A percentile compares a stretch with the other conserved stretches of the same genome.
phyloP scores from a whole-genome alignment of 371 early-diverging fungal species.

The Mortierella sp. region DNA sequence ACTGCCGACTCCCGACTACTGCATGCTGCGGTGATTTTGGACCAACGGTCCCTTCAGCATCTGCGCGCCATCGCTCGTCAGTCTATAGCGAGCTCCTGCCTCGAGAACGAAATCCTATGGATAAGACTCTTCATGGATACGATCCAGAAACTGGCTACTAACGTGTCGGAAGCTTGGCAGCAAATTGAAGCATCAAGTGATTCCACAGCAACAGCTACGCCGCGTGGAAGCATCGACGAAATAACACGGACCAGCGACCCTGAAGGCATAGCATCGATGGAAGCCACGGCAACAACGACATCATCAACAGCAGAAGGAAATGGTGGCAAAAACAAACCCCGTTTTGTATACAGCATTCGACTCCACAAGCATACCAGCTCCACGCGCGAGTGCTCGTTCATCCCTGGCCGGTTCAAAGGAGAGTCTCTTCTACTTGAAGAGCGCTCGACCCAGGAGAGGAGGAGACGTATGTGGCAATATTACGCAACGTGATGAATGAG shows the following conservation, averaged over 20 bases:
- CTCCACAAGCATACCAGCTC: conserved; percentile 43
- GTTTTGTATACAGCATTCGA: conserved; percentile 23
- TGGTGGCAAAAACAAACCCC: background rate
- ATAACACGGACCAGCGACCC: background rate
- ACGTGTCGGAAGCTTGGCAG: conserved; percentile 47
- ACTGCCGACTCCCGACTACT: background rate
- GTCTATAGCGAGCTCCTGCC: conserved; percentile 50
- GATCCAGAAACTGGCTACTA: conserved; percentile 36
- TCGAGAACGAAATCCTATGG: conserved; percentile 52
- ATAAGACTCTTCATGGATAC: conserved; percentile 46
- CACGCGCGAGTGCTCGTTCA: conserved; percentile 42
- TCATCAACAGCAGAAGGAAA: conserved; percentile 5
- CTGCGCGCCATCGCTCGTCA: conserved; percentile 53
- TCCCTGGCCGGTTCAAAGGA: conserved; percentile 39
- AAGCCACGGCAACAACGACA: conserved; percentile 6
- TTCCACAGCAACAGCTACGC: background rate
- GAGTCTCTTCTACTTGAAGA: conserved; percentile 45
- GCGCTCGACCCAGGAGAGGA: conserved; percentile 21
- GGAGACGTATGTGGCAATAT: conserved; percentile 16
- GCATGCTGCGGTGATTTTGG: conserved; percentile 13
- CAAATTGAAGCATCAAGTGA: conserved; percentile 36
- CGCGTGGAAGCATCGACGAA: background rate
- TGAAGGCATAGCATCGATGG: background rate
- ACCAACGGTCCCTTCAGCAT: conserved; percentile 43
- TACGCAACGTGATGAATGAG: no score